Conservation (phyloP, 495 filamentous ascomycete species). For the Delitschia confertaspora region DNA sequence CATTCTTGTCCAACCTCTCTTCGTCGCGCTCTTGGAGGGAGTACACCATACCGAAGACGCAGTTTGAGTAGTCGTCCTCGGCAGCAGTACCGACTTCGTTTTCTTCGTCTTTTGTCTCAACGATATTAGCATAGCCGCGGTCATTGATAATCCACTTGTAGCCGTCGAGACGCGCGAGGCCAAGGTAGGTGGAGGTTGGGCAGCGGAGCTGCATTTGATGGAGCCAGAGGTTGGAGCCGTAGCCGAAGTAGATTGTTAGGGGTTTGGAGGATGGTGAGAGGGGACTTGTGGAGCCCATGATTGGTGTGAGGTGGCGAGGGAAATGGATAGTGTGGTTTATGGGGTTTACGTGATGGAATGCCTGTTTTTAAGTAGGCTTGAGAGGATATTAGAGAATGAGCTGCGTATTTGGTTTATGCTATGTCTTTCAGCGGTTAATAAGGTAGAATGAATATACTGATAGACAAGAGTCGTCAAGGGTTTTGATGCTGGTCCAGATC, state of each 20-base stretch:
- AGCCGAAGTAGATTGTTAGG: constrained; percentile 55
- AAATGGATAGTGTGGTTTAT: too few relatives aligned
- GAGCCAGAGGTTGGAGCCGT: constrained; percentile 62
- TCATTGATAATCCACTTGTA: constrained; percentile 61
- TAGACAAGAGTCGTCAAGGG: too few relatives aligned
- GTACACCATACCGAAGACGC: constrained; percentile 49
- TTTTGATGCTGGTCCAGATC: too few relatives aligned
- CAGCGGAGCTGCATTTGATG: constrained; percentile 59
- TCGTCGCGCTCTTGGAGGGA: constrained; percentile 40
- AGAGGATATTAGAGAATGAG: too few relatives aligned
- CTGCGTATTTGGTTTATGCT: too few relatives aligned
- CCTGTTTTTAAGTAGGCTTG: too few relatives aligned
- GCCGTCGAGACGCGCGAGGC: constrained; percentile 41
- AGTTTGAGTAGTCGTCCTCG: constrained; percentile 8
- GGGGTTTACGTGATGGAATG: too few relatives aligned
- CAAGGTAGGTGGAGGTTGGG: constrained; percentile 41
- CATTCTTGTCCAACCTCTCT: constrained; percentile 41
- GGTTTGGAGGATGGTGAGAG: background rate
- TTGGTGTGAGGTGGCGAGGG: too few relatives aligned
- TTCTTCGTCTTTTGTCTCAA: constrained; percentile 29
- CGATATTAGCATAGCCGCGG: constrained; percentile 62
- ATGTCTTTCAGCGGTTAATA: too few relatives aligned
- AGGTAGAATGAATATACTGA: too few relatives aligned
- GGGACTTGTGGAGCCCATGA: too few relatives aligned
- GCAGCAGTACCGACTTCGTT: constrained; percentile 8